Percentiles rank a stretch among this genome's conserved stretches.
phyloP scores from a whole-genome alignment of 345 rosid species.

The Eucalyptus caleyi region DNA sequence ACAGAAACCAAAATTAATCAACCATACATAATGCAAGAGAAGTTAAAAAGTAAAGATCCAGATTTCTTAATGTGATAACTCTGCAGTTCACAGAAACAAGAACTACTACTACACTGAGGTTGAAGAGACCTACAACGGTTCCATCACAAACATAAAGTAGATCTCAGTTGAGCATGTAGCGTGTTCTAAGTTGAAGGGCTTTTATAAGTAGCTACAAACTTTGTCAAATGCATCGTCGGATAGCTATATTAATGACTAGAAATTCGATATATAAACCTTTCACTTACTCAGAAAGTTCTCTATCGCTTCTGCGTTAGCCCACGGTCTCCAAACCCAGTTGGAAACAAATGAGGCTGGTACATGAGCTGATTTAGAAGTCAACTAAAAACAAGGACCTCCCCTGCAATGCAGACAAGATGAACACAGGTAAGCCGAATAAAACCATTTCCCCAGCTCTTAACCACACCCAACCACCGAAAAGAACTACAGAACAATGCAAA shows the following conservation, averaged over 20 bases:
- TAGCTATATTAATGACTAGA: not conserved
- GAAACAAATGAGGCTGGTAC: not conserved
- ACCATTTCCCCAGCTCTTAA: not conserved
- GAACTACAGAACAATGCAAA: not conserved
- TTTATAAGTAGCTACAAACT: not conserved
- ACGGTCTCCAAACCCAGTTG: not conserved
- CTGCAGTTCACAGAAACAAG: constrained; percentile 93
- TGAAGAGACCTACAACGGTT: constrained; percentile 90
- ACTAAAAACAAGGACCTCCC: not conserved
- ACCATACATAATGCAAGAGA: constrained; percentile 76
- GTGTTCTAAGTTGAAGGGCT: not conserved
- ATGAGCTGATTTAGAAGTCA: not conserved
- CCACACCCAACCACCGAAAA: not conserved
- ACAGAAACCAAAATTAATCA: constrained; percentile 71
- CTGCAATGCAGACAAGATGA: not conserved
- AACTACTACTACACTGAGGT: constrained; percentile 72
- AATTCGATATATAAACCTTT: not conserved
- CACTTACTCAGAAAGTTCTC: not conserved
- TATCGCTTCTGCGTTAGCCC: not conserved
- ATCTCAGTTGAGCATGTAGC: not conserved
- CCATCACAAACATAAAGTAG: constrained; percentile 19
- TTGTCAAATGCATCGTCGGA: not conserved
- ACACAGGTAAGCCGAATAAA: not conserved
- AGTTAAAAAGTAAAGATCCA: not conserved
- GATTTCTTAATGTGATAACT: constrained; percentile 49